These are phyloP conservation scores for Oenanthe sinensis DNA, from an alignment of 129 eudicot species.

Conservation along the genomic window DNA sequence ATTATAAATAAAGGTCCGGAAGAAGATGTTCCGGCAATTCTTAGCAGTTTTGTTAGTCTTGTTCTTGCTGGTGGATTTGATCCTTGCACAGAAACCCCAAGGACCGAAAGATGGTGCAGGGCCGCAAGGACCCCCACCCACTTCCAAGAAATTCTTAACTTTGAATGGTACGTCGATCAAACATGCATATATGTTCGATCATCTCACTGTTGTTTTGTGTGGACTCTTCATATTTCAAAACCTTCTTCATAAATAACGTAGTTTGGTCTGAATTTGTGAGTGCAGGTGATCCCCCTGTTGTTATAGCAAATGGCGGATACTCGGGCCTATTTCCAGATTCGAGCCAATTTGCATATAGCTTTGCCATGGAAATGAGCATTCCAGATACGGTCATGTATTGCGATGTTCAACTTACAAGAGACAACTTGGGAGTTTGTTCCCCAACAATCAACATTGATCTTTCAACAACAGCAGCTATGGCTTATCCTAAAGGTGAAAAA, in stretches of 20 bases:
- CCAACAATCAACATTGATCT: slow-evolving; percentile 35
- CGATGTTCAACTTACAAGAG: slow-evolving; percentile 72
- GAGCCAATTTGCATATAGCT: slow-evolving; percentile 27
- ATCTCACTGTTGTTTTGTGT: not conserved
- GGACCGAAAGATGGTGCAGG: not conserved
- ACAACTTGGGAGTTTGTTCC: slow-evolving; percentile 51
- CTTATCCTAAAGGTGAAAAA: slow-evolving; percentile 43
- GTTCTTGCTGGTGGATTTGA: slow-evolving; percentile 29
- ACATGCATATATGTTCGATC: not conserved
- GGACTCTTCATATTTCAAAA: not conserved
- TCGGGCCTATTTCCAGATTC: slow-evolving; percentile 78
- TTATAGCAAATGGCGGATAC: slow-evolving; percentile 76
- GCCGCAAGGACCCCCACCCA: not conserved
- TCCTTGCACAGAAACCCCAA: slow-evolving; percentile 22
- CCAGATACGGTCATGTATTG: slow-evolving; percentile 43
- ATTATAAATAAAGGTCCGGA: slow-evolving; percentile 16
- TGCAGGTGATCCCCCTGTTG: slow-evolving; percentile 60
- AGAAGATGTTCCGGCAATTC: slow-evolving; percentile 41
- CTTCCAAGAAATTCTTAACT: slow-evolving; percentile 45
- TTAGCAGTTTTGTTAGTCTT: slow-evolving; percentile 30
- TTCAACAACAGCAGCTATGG: slow-evolving; percentile 38
- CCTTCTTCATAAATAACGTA: not conserved
- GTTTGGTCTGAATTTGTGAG: not conserved
- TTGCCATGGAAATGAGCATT: slow-evolving; percentile 34
- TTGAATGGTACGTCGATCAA: slow-evolving; percentile 38